Percentiles rank a stretch among this genome's conserved stretches.
Conservation (phyloP, 2,329 filamentous ascomycete genomes). For the Xylogone sp. region DNA sequence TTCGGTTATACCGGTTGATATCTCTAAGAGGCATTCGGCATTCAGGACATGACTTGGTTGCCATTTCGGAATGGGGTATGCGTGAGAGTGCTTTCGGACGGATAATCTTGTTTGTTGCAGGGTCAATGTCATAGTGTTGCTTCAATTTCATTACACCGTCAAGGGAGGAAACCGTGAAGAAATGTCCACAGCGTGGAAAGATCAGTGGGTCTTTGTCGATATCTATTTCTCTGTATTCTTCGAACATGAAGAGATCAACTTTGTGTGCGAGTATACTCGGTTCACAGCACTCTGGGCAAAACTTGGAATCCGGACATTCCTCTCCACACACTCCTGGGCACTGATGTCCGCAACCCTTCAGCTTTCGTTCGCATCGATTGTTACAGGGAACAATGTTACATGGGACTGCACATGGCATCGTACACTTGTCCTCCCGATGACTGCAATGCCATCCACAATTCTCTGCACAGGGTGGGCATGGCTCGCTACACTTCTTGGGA, state of each 20-base stretch:
- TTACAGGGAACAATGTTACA: conserved; percentile 64
- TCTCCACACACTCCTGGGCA: conserved; percentile 65
- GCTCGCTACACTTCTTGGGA: conserved; percentile 48
- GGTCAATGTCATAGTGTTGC: conserved; percentile 38
- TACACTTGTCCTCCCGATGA: conserved; percentile 37
- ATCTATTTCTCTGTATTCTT: conserved; percentile 51
- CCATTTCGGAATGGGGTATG: conserved; percentile 39
- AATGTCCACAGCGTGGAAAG: conserved; percentile 58
- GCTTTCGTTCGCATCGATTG: conserved; percentile 44
- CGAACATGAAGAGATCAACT: conserved; percentile 55
- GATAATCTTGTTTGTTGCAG: conserved; percentile 27
- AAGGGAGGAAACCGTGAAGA: conserved; percentile 53
- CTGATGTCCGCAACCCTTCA: conserved; percentile 53
- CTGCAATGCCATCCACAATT: conserved; percentile 49
- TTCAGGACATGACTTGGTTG: conserved; percentile 47
- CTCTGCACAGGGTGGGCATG: conserved; percentile 57
- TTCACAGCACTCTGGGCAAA: conserved; percentile 52
- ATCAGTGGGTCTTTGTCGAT: conserved; percentile 56
- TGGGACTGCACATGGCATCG: conserved; percentile 54
- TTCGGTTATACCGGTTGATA: conserved; percentile 55
- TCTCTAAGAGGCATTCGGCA: conserved; percentile 55
- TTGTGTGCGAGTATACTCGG: conserved; percentile 36
- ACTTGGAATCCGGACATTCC: conserved; percentile 44
- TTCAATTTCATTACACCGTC: conserved; percentile 54
- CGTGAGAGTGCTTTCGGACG: conserved; percentile 29